These are phyloP conservation scores for Coemansia sp. DNA, from an alignment of 192 early-diverging fungal genomes.

Conservation along the genomic window DNA sequence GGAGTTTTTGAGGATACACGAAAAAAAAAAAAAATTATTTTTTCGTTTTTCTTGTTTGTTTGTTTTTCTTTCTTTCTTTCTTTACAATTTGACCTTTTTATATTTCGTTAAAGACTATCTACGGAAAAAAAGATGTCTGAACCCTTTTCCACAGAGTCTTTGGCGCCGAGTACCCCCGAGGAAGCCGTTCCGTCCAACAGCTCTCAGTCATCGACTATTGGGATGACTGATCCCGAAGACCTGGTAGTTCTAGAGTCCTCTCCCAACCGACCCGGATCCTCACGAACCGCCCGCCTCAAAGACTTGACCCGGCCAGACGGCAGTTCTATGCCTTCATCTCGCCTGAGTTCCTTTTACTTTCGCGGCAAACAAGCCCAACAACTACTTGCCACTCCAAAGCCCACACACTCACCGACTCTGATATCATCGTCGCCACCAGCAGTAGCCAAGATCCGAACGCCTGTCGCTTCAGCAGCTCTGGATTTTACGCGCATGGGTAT, in stretches of 20 bases:
- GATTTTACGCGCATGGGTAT: neutral
- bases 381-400: neutral
- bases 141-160: slow-evolving; percentile 10
- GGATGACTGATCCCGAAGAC: slow-evolving; percentile 19
- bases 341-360: slow-evolving; percentile 47
- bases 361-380: slow-evolving; percentile 15
- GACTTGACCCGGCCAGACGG: neutral
- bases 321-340: neutral
- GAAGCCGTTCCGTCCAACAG: neutral
- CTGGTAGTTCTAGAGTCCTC: slow-evolving; percentile 56
- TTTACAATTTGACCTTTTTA: slow-evolving; percentile 1
- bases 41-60: neutral
- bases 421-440: neutral
- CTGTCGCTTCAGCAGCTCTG: neutral
- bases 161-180: slow-evolving; percentile 43
- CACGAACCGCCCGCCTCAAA: slow-evolving; percentile 4
- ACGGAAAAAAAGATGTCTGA: slow-evolving; percentile 21
- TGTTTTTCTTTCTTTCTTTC: neutral
- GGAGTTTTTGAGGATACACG: neutral
- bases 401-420: neutral
- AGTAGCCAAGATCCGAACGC: neutral
- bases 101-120: neutral
- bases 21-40: neutral
- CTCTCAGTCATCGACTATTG: slow-evolving; percentile 42
- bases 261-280: slow-evolving; percentile 41